Conservation (phyloP, 2,329 filamentous ascomycete species). For the Spiromastix sp. region DNA sequence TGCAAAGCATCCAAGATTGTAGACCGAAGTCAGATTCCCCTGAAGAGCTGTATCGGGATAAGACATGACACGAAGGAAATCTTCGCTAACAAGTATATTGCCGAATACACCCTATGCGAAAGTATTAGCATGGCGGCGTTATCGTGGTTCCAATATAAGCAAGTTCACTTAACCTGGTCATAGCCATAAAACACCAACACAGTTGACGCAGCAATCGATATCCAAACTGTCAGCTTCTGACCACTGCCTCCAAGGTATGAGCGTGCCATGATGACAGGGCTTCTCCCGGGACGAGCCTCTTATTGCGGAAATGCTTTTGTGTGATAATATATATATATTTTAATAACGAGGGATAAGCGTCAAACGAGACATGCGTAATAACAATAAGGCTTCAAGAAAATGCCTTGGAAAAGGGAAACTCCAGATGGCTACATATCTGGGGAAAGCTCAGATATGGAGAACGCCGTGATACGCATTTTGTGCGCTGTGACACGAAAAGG, state of each 20-base stretch:
- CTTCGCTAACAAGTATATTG: constrained; percentile 10
- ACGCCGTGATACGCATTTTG: too few species aligned
- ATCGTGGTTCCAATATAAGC: too few species aligned
- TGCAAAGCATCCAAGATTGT: constrained; percentile 37
- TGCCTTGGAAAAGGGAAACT: too few species aligned
- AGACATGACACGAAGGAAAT: constrained; percentile 12
- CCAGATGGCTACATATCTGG: too few species aligned
- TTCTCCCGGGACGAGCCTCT: too few species aligned
- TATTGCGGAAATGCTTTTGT: too few species aligned
- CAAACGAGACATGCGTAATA: too few species aligned
- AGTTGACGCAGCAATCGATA: constrained; percentile 40
- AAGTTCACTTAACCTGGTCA: constrained; percentile 27
- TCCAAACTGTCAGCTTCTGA: constrained; percentile 42
- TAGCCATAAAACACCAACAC: constrained; percentile 43
- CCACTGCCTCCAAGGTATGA: constrained; percentile 43
- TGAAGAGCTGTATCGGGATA: constrained; percentile 8
- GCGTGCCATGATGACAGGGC: constrained; percentile 33
- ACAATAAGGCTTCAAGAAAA: too few species aligned
- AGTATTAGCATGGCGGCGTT: background rate
- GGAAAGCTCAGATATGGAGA: too few species aligned
- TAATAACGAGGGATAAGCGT: too few species aligned
- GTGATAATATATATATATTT: too few species aligned
- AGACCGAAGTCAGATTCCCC: constrained; percentile 13
- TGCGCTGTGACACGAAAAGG: too few species aligned
- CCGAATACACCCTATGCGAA: constrained; percentile 10